A percentile compares a stretch with the other conserved stretches of the same genome.
Conservation (phyloP, 495 filamentous ascomycete species). For the Trichoderma reesei region DNA sequence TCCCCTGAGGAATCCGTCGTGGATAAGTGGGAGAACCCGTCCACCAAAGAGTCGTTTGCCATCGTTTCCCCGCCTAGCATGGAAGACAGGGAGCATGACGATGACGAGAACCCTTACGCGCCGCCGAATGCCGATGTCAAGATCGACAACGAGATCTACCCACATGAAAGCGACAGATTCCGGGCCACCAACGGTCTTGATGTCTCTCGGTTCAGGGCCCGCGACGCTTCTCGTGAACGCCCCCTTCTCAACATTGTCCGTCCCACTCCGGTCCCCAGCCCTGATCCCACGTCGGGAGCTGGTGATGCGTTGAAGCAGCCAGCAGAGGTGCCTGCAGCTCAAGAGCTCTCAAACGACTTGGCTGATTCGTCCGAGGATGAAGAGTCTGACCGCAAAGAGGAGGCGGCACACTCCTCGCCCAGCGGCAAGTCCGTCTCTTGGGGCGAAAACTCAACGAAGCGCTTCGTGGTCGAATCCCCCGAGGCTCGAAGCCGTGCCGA, state of each 20-base stretch:
- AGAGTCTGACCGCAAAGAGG: constrained; percentile 15
- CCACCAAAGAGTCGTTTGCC: constrained; percentile 23
- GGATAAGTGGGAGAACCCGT: constrained; percentile 36
- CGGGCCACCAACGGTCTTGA: constrained; percentile 11
- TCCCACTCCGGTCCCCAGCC: constrained; percentile 26
- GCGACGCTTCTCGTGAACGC: constrained; percentile 39
- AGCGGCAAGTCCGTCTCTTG: constrained; percentile 44
- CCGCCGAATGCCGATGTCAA: constrained; percentile 47
- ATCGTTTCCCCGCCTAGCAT: constrained; percentile 40
- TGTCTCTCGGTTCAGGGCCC: constrained; percentile 27
- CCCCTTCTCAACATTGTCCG: constrained; percentile 43
- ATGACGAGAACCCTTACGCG: constrained; percentile 37
- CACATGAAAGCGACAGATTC: constrained; percentile 25
- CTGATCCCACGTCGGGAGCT: neutral
- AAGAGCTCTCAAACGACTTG: constrained; percentile 4
- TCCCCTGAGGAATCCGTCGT: constrained; percentile 38
- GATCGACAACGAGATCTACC: constrained; percentile 39
- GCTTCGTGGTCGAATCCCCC: constrained; percentile 49
- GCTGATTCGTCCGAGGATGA: neutral
- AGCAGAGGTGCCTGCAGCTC: constrained; percentile 12
- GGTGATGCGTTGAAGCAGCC: constrained; percentile 27
- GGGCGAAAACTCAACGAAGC: constrained; percentile 52
- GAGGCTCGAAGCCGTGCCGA: constrained; percentile 23
- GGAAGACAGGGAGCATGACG: constrained; percentile 34
- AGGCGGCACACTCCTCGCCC: constrained; percentile 20